A percentile compares a stretch with the other conserved stretches of the same genome.
These are phyloP conservation scores for Xylaria sp. DNA, from an alignment of 2,329 filamentous ascomycete species.

Conservation along the genomic window DNA sequence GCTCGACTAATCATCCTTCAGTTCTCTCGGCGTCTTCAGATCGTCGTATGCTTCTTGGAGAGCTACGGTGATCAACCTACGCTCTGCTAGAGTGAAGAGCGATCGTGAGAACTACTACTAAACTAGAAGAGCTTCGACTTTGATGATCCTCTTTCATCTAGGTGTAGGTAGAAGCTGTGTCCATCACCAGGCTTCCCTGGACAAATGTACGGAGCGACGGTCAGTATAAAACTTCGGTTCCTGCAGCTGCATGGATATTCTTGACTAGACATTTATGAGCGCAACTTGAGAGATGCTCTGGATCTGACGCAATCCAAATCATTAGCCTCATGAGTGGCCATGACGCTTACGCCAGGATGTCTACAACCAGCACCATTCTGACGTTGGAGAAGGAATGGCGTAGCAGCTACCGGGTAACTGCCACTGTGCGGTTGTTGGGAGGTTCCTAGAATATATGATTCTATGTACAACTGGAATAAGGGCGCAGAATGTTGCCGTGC, in stretches of 20 bases:
- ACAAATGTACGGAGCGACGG: not conserved
- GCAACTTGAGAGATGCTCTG: not conserved
- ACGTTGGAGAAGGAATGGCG: not conserved
- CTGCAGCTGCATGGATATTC: not conserved
- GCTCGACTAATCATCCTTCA: conserved; percentile 44
- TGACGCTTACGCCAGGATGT: not conserved
- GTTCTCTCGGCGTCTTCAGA: conserved; percentile 92
- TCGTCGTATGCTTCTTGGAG: conserved; percentile 81
- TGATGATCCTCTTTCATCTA: not conserved
- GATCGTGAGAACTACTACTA: not conserved
- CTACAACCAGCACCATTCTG: not conserved
- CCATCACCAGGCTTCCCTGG: not conserved
- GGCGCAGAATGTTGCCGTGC: not conserved
- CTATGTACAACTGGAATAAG: not conserved
- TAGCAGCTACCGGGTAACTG: not conserved
- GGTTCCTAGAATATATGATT: not conserved
- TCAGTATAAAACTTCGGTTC: not conserved
- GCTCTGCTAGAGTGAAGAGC: not conserved
- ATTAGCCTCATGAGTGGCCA: not conserved
- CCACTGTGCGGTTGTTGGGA: not conserved
- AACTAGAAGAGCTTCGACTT: not conserved
- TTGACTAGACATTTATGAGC: not conserved
- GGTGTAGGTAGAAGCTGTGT: not conserved
- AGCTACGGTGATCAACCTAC: conserved; percentile 64
- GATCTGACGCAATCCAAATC: not conserved